Base-by-base conservation (phyloP, 2,329 filamentous ascomycete genomes). In the Colletotrichum cordylinicola region DNA sequence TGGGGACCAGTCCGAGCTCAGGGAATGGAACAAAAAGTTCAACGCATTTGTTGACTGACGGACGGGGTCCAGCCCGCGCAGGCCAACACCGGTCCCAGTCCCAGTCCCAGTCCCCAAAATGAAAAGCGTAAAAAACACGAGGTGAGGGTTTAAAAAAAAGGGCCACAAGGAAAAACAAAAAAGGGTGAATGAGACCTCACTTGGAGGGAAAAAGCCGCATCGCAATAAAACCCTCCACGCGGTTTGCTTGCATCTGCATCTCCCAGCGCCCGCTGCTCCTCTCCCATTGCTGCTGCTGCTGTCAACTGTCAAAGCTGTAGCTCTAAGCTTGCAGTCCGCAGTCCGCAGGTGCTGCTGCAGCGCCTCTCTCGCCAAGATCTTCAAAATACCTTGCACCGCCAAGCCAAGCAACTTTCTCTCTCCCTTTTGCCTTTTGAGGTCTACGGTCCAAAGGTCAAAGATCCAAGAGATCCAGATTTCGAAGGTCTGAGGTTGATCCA, bases 361-460 rank as follows among this genome's bases (percentile, higher is more conserved):
- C 65, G 55, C 70, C 73, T 65, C 33, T 39, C 33, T 58, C 16
- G 73, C 73, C 73, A 75, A 74, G 70, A 62, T 58, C n/a, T 56
- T 73, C 70, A 66, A 66, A 73, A 69, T 60, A 65, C 35, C 58
- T 60, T 69, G 60, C 35, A 15, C 64, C 37, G 73, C 73, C 73
- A 75, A 75, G 73, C 70, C 33, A 56, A 72, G 64, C 52, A 65
- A 62, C 61, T 37, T 15, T 61, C 67, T 71, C 67, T 71, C 67
- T 16, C 61, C 67, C 64, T 55, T 67, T 55, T 55, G 58, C 52
- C 68, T 66, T 67, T 43, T 52, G 43, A 52, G 43, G 65, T 64
- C 24, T 52, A 52, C 43, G n/a, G 43, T 21, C n/a, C n/a, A 27
- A 12, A 10, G n/a, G 43, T 21, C 43, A n/a, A 52, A 52, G 43